Evolutionary conservation across 768 basidiomycete genomes (phyloP).

Genomic region (Cystobasidium onofrii): DNA sequence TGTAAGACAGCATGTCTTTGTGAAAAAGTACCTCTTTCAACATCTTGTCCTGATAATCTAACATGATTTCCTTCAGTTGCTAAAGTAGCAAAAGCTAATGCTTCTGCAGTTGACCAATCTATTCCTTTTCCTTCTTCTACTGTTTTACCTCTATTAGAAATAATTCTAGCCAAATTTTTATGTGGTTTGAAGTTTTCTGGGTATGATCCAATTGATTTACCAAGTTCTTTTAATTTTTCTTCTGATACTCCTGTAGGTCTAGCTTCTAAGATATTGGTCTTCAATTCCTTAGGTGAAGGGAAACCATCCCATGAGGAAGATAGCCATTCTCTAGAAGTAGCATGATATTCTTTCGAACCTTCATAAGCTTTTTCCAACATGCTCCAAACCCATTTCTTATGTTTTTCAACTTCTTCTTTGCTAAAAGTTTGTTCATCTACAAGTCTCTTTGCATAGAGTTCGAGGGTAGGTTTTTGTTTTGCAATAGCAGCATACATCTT

Average conservation of each 20-base stretch:
- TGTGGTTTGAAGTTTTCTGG: conserved; percentile 80
- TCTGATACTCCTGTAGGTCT: conserved; percentile 73
- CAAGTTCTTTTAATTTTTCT: conserved; percentile 69
- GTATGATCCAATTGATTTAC: conserved; percentile 75
- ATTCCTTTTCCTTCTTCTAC: conserved; percentile 84
- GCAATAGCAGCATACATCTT: conserved; percentile 85
- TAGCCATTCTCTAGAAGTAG: conserved; percentile 91
- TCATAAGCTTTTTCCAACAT: conserved; percentile 94
- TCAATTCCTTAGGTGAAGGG: conserved; percentile 91
- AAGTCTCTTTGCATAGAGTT: conserved; percentile 76
- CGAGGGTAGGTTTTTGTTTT: conserved; percentile 83
- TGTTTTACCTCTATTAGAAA: conserved; percentile 74
- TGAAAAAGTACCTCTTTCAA: conserved; percentile 97
- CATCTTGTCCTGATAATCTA: conserved; percentile 92
- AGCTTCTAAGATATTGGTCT: conserved; percentile 83
- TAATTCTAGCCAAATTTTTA: conserved; percentile 87
- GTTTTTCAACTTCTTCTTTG: conserved; percentile 90
- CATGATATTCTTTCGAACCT: conserved; percentile 90
- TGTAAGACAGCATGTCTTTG: conserved; percentile 95
- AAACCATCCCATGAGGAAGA: conserved; percentile 97
- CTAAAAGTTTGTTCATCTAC: conserved; percentile 87
- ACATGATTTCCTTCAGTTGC: conserved; percentile 89
- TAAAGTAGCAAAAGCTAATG: conserved; percentile 87
- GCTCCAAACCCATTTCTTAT: conserved; percentile 99
- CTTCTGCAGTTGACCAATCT: conserved; percentile 98